Conservation (phyloP, 371 early-diverging fungal species). For the Rhizopus stolonifer region DNA sequence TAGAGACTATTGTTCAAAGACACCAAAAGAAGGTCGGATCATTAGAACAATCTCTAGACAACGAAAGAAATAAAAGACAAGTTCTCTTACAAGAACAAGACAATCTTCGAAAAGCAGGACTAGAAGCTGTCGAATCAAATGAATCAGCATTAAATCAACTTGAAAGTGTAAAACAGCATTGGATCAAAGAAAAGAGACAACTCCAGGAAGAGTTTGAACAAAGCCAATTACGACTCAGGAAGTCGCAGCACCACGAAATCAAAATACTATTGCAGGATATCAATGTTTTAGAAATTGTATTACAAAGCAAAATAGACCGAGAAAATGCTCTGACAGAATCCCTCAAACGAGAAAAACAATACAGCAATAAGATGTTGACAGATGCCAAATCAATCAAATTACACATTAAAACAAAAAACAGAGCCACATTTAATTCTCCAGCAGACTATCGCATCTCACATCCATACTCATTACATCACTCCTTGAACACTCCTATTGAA, state of each 20-base stretch:
- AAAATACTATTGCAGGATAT: conserved; percentile 14
- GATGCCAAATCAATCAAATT: conserved; percentile 14
- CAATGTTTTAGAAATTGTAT: conserved; percentile 11
- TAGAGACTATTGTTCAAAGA: conserved; percentile 12
- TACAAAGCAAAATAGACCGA: conserved; percentile 17
- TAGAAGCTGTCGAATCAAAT: conserved; percentile 23
- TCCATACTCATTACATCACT: not conserved
- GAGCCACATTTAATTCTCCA: not conserved
- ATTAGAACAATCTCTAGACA: conserved; percentile 6
- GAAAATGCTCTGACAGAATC: conserved; percentile 6
- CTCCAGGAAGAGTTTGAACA: conserved; percentile 5
- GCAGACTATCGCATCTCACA: not conserved
- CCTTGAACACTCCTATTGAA: conserved; percentile 22
- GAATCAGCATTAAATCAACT: conserved; percentile 2
- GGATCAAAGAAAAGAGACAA: conserved; percentile 6
- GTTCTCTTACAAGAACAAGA: conserved; percentile 10
- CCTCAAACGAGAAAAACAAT: conserved; percentile 7
- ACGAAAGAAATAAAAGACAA: not conserved
- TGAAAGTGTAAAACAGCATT: conserved; percentile 8
- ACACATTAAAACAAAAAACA: conserved; percentile 8
- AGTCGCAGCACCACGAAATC: conserved; percentile 14
- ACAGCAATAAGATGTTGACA: conserved; percentile 2
- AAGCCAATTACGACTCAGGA: not conserved
- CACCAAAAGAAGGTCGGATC: conserved; percentile 6
- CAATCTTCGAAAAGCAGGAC: conserved; percentile 13